Percentiles rank a stretch among this genome's conserved stretches.
Evolutionary conservation across 176 grass and related monocot species (phyloP).

Genomic region (Triticum aestivum): IWGSC_CS_RefSeq_v2.1 NC_057794.1:546110737-546111236

Average conservation of each 20-base stretch:
- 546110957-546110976: slow-evolving; percentile 72
- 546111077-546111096: not conserved
- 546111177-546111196: not conserved
- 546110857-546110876: slow-evolving; percentile 38
- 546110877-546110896: slow-evolving; percentile 34
- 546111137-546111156: not conserved
- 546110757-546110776: slow-evolving; percentile 51
- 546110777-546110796: slow-evolving; percentile 51
- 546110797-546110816: slow-evolving; percentile 68
- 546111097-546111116: not conserved
- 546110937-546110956: slow-evolving; percentile 92
- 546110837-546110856: slow-evolving; percentile 36
- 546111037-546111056: not conserved
- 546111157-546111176: not conserved
- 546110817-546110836: slow-evolving; percentile 35
- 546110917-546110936: slow-evolving; percentile 89
- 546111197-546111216: not conserved
- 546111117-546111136: not conserved
- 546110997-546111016: not conserved
- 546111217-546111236: not conserved
- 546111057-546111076: not conserved
- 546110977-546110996: not conserved
- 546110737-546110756: slow-evolving; percentile 34
- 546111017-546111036: slow-evolving; percentile 16
- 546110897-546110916: slow-evolving; percentile 73